Conservation (phyloP, 225 moss, liverwort and hornwort species). For the Rhytidiadelphus loreus region DNA sequence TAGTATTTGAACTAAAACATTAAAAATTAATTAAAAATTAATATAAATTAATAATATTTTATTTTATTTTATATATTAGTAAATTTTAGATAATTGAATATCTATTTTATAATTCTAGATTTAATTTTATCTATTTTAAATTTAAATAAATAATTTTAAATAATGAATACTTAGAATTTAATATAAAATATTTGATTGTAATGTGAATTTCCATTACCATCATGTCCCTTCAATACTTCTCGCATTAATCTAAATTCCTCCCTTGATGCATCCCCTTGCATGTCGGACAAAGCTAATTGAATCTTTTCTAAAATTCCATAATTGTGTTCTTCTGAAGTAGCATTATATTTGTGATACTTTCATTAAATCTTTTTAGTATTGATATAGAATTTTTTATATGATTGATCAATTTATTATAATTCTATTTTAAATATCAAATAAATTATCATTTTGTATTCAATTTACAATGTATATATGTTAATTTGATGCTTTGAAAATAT, state of each 20-base stretch:
- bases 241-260: constrained; percentile 49
- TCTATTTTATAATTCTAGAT: neutral
- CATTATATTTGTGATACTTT: neutral
- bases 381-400: neutral
- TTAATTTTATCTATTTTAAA: neutral
- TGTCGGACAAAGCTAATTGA: neutral
- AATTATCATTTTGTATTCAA: neutral
- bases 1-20: constrained; percentile 34
- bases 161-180: neutral
- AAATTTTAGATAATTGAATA: too few relatives aligned
- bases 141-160: neutral
- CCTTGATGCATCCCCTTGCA: neutral
- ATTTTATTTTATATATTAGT: neutral
- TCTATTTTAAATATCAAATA: neutral
- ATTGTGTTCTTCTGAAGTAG: constrained; percentile 32
- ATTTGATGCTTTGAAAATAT: neutral
- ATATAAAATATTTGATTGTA: neutral
- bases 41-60: too few relatives aligned
- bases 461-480: neutral
- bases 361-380: neutral
- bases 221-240: constrained; percentile 60
- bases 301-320: constrained; percentile 47
- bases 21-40: neutral
- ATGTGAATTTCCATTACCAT: constrained; percentile 17
- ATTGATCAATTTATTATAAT: neutral